Evolutionary conservation across 2,329 filamentous ascomycete species (phyloP).

Genomic region (Penicillium corylophilum): DNA sequence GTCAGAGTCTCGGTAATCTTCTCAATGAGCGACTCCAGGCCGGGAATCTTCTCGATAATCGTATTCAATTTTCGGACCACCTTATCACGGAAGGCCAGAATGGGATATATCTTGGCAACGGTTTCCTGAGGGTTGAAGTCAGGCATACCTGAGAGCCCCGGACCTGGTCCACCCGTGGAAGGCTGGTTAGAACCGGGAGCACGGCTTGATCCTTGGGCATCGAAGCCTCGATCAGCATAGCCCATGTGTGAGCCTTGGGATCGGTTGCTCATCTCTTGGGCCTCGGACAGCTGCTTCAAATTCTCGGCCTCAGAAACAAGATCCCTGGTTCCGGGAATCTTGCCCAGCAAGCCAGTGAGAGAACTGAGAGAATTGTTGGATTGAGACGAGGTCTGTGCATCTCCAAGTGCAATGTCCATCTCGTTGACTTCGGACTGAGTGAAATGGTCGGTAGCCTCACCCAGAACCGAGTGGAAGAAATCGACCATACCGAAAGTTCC

Average conservation of each 20-base stretch:
- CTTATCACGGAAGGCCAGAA: slow-evolving; percentile 88
- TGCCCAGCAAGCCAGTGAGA: slow-evolving; percentile 70
- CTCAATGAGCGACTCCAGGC: slow-evolving; percentile 83
- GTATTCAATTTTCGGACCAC: slow-evolving; percentile 84
- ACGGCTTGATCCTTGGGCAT: slow-evolving; percentile 25
- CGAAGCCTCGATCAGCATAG: slow-evolving; percentile 23
- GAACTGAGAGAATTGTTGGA: slow-evolving; percentile 49
- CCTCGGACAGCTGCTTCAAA: slow-evolving; percentile 61
- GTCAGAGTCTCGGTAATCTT: slow-evolving; percentile 92
- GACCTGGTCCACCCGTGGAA: slow-evolving; percentile 42
- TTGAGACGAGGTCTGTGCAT: slow-evolving; percentile 57
- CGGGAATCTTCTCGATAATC: slow-evolving; percentile 85
- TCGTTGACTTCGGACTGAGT: slow-evolving; percentile 82
- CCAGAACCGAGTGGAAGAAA: slow-evolving; percentile 74
- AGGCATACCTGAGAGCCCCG: slow-evolving; percentile 70
- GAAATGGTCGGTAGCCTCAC: slow-evolving; percentile 79
- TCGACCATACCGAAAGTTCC: slow-evolving; percentile 75
- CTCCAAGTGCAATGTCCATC: slow-evolving; percentile 71
- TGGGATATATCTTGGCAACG: slow-evolving; percentile 83
- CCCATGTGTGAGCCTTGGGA: slow-evolving; percentile 33
- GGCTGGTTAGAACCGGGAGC: slow-evolving; percentile 46
- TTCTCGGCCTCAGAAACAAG: slow-evolving; percentile 66
- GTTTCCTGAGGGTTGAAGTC: slow-evolving; percentile 77
- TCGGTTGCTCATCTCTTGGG: slow-evolving; percentile 62
- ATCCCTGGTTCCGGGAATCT: slow-evolving; percentile 71